A percentile compares a stretch with the other conserved stretches of the same genome.
Evolutionary conservation across 139 green algal genomes (phyloP).

Genomic region (Closterium sp.): DNA sequence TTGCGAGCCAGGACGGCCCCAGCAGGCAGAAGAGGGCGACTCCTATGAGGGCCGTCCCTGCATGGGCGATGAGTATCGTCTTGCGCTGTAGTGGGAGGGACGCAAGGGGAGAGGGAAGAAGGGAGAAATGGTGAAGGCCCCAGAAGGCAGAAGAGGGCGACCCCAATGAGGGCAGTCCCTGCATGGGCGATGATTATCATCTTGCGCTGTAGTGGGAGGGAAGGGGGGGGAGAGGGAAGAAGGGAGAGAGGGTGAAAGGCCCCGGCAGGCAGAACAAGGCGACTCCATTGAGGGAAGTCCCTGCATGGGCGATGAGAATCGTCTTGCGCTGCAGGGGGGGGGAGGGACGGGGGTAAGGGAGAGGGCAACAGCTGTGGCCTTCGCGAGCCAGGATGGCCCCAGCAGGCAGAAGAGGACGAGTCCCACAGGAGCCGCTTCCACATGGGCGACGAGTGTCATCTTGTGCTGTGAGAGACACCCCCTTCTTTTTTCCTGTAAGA

Average conservation of each 20-base stretch:
- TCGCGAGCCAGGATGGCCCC: background rate
- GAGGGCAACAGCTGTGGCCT: background rate
- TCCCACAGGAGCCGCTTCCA: background rate
- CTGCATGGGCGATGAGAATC: background rate
- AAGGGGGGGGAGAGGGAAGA: too few relatives aligned
- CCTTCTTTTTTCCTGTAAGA: too few relatives aligned
- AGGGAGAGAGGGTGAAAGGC: too few relatives aligned
- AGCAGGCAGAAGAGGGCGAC: background rate
- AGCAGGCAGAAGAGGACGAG: background rate
- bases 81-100: too few relatives aligned
- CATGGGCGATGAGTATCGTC: background rate
- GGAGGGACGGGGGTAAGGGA: too few relatives aligned
- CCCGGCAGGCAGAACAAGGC: background rate
- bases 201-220: background rate
- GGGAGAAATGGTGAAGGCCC: background rate
- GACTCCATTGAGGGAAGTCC: background rate
- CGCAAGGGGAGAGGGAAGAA: too few relatives aligned
- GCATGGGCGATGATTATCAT: background rate
- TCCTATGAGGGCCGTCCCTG: background rate
- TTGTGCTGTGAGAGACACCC: too few relatives aligned
- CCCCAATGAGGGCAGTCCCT: background rate
- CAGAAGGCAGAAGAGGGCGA: constrained; percentile 3
- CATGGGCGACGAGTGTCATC: background rate
- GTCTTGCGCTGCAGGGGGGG: background rate
- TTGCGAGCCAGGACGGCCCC: background rate